These are phyloP conservation scores for Chlorella sorokiniana DNA, from an alignment of 139 green algal species.

Conservation along the genomic window DNA sequence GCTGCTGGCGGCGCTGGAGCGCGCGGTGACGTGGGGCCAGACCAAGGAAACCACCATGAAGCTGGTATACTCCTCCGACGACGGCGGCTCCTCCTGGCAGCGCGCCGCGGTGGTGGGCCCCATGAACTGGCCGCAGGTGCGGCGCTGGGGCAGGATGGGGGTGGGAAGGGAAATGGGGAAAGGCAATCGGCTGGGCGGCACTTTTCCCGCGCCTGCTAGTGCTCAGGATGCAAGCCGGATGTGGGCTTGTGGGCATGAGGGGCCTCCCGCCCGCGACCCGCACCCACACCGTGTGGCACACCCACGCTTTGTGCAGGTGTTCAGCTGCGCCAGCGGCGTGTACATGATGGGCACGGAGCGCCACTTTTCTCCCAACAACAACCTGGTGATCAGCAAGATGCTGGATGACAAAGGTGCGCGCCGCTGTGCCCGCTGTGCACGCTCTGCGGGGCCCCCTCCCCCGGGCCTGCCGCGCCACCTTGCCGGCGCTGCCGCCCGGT, in stretches of 20 bases:
- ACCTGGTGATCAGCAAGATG: constrained; percentile 45
- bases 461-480: no score
- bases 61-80: constrained; percentile 27
- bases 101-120: constrained; percentile 10
- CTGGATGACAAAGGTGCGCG: constrained; percentile 11
- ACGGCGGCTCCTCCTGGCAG: constrained; percentile 38
- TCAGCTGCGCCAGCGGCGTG: constrained; percentile 24
- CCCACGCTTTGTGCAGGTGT: constrained; percentile 18
- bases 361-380: constrained; percentile 37
- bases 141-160: neutral
- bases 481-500: no score
- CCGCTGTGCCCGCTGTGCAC: neutral
- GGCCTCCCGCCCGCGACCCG: no score
- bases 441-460: no score
- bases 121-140: constrained; percentile 41
- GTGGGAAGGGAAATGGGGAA: no score
- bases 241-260: no score
- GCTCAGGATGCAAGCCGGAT: no score
- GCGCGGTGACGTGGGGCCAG: constrained; percentile 24
- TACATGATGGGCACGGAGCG: constrained; percentile 42
- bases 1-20: constrained; percentile 31
- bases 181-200: no score
- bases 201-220: no score
- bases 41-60: constrained; percentile 25
- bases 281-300: no score